Base-by-base conservation (phyloP, 1,284 basidiomycete genomes). In the Takashimella koratensis region DNA sequence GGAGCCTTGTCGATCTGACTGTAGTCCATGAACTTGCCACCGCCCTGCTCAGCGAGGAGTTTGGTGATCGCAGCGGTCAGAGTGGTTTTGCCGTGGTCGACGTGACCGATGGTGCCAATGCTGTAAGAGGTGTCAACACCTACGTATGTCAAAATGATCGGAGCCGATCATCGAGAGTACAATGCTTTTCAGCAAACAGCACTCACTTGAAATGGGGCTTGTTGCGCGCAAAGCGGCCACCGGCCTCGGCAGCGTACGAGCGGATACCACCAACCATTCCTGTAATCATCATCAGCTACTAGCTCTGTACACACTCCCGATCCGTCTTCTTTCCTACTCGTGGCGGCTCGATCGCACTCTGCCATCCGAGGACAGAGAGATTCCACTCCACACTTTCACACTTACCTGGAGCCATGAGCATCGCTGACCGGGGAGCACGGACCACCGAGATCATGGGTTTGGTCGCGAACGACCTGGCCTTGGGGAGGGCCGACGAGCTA, bases 1-100 rank as follows among this genome's bases (percentile, higher is more conserved):
- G 96, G 96, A n/a, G 96, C 96, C 81, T 93, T 97, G 87, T 99
- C 96, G 71, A 99, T 99, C 77, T 93, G 86, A 52, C 84, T 84
- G 80, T 99, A 99, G 82, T 95, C 95, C 63, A 96, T 89, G 78
- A 99, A 98, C 76, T 87, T 92, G 62, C 92, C 94, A 52, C 76
- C 77, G 51, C 87, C 89, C 63, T 88, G 86, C 57, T 86, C 83
- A 40, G 95, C 79, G 53, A 98, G 84, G 58, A 94, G 88, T 77
- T 93, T 98, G 70, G 96, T 99, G 76, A 99, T 98, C 58, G 96
- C 94, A 49, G 96, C 96, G 10, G 96, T 98, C 64, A 99, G 80
- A 1, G 96, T 99, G 12, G 96, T 99, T 81, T 83, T 94, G 61
- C 91, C 90, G 73, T 94, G 90, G 77, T 94, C 91, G 75, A 95